Evolutionary conservation across 306 rosid species (phyloP).

Genomic region (Vachellia collinsii): DNA sequence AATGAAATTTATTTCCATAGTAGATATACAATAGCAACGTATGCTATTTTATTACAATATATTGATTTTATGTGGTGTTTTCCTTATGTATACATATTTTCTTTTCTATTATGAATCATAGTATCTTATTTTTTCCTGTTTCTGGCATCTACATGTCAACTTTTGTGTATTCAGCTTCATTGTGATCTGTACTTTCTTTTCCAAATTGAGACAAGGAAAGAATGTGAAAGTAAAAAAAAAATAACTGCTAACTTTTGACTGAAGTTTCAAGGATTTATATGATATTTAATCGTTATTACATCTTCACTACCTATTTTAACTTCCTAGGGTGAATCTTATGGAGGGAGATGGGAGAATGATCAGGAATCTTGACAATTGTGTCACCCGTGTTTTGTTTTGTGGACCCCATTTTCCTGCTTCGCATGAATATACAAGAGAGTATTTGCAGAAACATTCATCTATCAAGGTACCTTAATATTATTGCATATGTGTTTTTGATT

Average conservation of each 20-base stretch:
- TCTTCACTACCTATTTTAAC: background rate
- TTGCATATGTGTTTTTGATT: background rate
- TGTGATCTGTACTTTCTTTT: background rate
- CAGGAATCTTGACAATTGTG: conserved; percentile 29
- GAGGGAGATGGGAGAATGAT: conserved; percentile 38
- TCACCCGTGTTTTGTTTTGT: conserved; percentile 75
- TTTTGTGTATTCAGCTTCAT: background rate
- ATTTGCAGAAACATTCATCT: conserved; percentile 59
- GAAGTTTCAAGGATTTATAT: conserved; percentile 6
- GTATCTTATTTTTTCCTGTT: background rate
- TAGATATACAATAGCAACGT: too few relatives aligned
- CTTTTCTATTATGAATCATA: background rate
- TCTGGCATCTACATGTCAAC: background rate
- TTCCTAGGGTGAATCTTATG: conserved; percentile 33
- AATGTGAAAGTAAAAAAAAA: background rate
- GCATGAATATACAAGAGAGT: conserved; percentile 61
- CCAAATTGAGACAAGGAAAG: background rate
- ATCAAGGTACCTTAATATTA: conserved; percentile 56
- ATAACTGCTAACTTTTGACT: background rate
- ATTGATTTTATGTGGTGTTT: background rate
- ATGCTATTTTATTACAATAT: too few relatives aligned
- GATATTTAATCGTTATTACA: background rate
- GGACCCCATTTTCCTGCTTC: conserved; percentile 71
- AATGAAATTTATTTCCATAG: too few relatives aligned
- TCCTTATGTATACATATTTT: background rate